Conservation (phyloP, 306 rosid species). For the Herpetospermum pedunculosum region DNA sequence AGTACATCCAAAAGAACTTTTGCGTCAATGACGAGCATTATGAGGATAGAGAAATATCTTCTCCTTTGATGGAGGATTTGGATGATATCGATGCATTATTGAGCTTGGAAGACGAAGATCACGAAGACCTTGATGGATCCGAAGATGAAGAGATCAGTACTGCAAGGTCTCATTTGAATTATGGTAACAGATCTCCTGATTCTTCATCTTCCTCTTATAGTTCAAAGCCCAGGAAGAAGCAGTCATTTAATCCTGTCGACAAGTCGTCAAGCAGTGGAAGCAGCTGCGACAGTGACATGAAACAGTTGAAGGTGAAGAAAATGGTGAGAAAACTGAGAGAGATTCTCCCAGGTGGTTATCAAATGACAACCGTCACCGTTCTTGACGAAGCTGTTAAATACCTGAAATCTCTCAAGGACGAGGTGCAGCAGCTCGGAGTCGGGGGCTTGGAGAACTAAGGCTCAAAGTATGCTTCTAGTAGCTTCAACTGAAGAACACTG, state of each 20-base stretch:
- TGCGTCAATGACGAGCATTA: conserved; percentile 21
- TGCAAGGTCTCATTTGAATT: conserved; percentile 54
- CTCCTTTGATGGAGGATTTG: conserved; percentile 62
- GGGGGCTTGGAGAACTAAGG: conserved; percentile 23
- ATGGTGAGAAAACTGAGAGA: conserved; percentile 68
- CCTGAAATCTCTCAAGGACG: conserved; percentile 85
- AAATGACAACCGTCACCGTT: conserved; percentile 57
- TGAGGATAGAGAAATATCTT: conserved; percentile 37
- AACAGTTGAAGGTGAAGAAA: conserved; percentile 59
- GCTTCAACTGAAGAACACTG: not conserved
- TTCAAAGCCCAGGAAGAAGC: conserved; percentile 43
- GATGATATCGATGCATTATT: conserved; percentile 75
- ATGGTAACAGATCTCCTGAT: conserved; percentile 40
- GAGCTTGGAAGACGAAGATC: conserved; percentile 73
- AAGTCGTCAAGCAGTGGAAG: conserved; percentile 29
- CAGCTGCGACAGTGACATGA: conserved; percentile 33
- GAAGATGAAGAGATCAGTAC: conserved; percentile 77
- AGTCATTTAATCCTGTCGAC: conserved; percentile 20
- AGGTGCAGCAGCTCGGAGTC: conserved; percentile 61
- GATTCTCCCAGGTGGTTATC: conserved; percentile 70
- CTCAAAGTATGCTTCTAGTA: not conserved
- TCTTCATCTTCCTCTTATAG: conserved; percentile 61
- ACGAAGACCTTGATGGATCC: conserved; percentile 44
- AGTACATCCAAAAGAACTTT: conserved; percentile 34
- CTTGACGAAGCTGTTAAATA: conserved; percentile 84